Base-by-base conservation (phyloP, 495 filamentous ascomycete genomes). In the Aspergillus leporis region DNA sequence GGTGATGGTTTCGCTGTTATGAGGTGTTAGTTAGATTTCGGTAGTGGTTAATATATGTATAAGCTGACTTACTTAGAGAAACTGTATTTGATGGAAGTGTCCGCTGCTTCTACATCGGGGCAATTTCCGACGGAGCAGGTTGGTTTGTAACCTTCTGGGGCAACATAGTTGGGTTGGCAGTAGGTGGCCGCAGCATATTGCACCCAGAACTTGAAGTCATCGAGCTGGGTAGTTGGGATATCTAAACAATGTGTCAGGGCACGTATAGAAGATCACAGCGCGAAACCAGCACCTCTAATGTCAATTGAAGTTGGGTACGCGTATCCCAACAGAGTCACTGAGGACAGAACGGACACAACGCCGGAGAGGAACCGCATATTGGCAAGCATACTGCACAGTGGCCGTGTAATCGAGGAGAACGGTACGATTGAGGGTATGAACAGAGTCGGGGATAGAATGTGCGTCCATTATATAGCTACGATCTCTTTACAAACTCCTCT, bases 161-260 rank as follows among this genome's bases (percentile, higher is more conserved):
- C 58, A 18, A 68, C 66, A 12, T 80, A 68, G 55, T 77, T 80
- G 48, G 81, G 70, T 50, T 80, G 78, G 67, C 89, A 92, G 68
- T 88, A 89, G 4, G 83, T 67, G 0, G 88, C 85, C 0, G 76
- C 85, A 1, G 88, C 77, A 70, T 86, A 92, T 68, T 92, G 85
- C n/a, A 83, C 80, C 70, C 81, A 88, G 62, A 89, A 81, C 16
- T 80, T 61, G 53, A 91, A 76, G 18, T 79, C 74, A 25, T 66
- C 54, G 21, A 59, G 45, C 34, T 53, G 51, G 38, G 51, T 23
- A 16, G 51, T 23, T 2, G 51, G 34, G 19, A 53, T 19, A 8
- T 53, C 51, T 53, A 25, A 22, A 22, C 1, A 1, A 47, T 23
- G 19, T 5, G 43, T 14, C 6, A 7, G 10, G 30, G 6, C 19